Conservation (phyloP, 371 early-diverging fungal species). For the Apophysomyces variabilis region DNA sequence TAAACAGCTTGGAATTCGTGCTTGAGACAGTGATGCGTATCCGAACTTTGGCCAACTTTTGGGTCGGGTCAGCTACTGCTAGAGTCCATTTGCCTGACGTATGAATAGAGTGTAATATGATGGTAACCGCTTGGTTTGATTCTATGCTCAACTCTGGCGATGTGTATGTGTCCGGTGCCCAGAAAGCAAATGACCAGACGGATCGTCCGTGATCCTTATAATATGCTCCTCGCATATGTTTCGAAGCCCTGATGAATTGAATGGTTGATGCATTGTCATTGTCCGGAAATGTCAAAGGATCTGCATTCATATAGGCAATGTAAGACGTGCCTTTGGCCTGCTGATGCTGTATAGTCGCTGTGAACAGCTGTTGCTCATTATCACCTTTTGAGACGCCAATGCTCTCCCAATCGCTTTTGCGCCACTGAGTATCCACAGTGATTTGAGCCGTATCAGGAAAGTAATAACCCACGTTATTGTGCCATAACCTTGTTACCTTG, state of each 20-base stretch:
- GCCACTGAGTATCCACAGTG: constrained; percentile 22
- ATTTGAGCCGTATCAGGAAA: constrained; percentile 22
- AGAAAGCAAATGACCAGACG: constrained; percentile 31
- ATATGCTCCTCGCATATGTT: constrained; percentile 16
- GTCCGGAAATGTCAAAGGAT: constrained; percentile 16
- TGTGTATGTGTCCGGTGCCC: constrained; percentile 27
- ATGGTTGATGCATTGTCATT: background rate
- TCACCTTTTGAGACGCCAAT: constrained; percentile 34
- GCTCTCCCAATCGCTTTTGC: constrained; percentile 18
- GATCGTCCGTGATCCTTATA: constrained; percentile 26
- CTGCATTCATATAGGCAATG: constrained; percentile 7
- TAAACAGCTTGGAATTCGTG: background rate
- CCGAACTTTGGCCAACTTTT: constrained; percentile 13
- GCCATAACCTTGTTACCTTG: constrained; percentile 26
- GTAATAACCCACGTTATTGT: constrained; percentile 34
- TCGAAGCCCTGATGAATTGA: background rate
- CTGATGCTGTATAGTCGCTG: constrained; percentile 26
- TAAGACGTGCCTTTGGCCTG: background rate
- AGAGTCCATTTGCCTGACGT: constrained; percentile 1
- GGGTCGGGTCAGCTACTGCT: constrained; percentile 31
- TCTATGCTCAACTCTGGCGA: constrained; percentile 19
- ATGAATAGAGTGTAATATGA: constrained; percentile 16
- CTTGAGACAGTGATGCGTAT: background rate
- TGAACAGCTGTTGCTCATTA: constrained; percentile 20
- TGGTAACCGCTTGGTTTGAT: constrained; percentile 4